Evolutionary conservation across 2,329 filamentous ascomycete species (phyloP).

Genomic region (Nemania bipapillata): DNA sequence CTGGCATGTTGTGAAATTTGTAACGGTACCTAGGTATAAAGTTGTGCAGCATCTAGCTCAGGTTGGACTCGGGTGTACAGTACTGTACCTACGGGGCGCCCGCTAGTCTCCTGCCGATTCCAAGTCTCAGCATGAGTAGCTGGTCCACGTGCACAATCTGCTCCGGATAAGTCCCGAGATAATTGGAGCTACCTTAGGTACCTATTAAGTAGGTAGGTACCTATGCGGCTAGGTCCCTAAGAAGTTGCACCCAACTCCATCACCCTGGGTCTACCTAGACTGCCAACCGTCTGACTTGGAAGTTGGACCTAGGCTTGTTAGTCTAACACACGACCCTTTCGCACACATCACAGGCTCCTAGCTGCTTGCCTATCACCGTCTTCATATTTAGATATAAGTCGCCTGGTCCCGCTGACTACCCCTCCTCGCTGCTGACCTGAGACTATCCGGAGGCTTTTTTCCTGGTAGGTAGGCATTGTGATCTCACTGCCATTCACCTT

Average conservation of each 20-base stretch:
- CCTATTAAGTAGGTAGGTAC: background rate
- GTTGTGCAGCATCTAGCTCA: no score
- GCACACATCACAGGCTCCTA: slow-evolving; percentile 21
- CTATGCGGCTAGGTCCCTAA: slow-evolving; percentile 2
- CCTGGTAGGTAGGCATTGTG: background rate
- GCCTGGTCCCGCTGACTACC: background rate
- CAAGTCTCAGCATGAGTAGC: background rate
- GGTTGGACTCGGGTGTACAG: no score
- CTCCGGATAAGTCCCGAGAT: slow-evolving; percentile 22
- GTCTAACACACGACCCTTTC: slow-evolving; percentile 25
- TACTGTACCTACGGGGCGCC: no score
- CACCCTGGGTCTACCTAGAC: slow-evolving; percentile 29
- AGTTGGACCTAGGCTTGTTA: slow-evolving; percentile 22
- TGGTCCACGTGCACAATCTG: slow-evolving; percentile 31
- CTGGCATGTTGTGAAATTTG: no score
- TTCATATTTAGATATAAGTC: slow-evolving; percentile 11
- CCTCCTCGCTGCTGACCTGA: background rate
- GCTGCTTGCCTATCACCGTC: slow-evolving; percentile 16
- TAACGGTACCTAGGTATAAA: no score
- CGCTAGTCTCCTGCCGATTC: background rate
- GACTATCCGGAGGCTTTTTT: slow-evolving; percentile 2
- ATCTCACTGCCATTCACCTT: slow-evolving; percentile 1
- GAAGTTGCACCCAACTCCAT: background rate
- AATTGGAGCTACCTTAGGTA: slow-evolving; percentile 7
- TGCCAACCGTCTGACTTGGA: slow-evolving; percentile 19